These are phyloP conservation scores for Fusarium napiforme DNA, from an alignment of 2,329 filamentous ascomycete genomes.

Conservation along the genomic window DNA sequence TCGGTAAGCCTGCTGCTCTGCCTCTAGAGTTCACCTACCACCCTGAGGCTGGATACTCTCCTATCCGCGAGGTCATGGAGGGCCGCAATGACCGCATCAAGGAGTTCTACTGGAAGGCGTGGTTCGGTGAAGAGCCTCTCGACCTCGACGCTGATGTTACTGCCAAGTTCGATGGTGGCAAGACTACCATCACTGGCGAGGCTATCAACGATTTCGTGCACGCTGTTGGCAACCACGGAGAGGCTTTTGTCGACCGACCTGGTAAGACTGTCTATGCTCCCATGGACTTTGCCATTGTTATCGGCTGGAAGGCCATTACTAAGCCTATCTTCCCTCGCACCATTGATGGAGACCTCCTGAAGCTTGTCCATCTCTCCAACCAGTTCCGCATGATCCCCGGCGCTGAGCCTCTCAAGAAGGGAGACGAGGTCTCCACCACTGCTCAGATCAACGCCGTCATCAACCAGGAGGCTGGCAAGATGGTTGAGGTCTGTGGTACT, in stretches of 20 bases:
- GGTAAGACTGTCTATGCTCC: slow-evolving; percentile 94
- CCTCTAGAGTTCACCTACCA: slow-evolving; percentile 92
- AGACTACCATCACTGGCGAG: slow-evolving; percentile 85
- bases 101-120: slow-evolving; percentile 98
- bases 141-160: slow-evolving; percentile 88
- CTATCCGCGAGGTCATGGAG: slow-evolving; percentile 96
- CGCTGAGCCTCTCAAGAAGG: slow-evolving; percentile 93
- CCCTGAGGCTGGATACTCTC: slow-evolving; percentile 96
- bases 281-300: slow-evolving; percentile 99
- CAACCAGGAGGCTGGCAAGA: slow-evolving; percentile 98
- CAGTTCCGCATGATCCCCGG: slow-evolving; percentile 98
- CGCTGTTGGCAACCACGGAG: slow-evolving; percentile 95
- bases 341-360: slow-evolving; percentile 95
- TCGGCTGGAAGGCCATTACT: slow-evolving; percentile 98
- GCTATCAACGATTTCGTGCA: slow-evolving; percentile 99
- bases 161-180: slow-evolving; percentile 89
- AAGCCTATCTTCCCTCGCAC: slow-evolving; percentile 98
- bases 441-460: slow-evolving; percentile 97
- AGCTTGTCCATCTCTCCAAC: slow-evolving; percentile 96
- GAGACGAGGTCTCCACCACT: slow-evolving; percentile 89
- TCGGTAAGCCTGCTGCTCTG: slow-evolving; percentile 83
- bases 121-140: slow-evolving; percentile 89
- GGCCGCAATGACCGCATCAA: slow-evolving; percentile 98
- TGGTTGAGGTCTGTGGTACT: slow-evolving; percentile 99
- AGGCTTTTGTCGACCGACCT: slow-evolving; percentile 95